Evolutionary conservation across 805 yeast genomes (phyloP).

Genomic region (Hemisphaericaspora nanyangensis): DNA sequence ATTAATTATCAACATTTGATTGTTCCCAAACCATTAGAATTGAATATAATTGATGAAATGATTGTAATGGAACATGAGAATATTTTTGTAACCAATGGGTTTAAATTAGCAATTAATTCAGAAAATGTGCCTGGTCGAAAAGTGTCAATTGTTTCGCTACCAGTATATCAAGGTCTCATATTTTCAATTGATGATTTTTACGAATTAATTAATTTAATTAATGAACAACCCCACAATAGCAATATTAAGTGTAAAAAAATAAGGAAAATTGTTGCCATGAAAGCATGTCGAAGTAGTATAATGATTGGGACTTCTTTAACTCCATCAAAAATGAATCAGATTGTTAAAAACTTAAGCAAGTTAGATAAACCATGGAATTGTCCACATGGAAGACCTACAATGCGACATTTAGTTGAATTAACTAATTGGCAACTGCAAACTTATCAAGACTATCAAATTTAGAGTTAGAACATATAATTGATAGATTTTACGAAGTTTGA

Average conservation of each 20-base stretch:
- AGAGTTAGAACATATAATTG: too few relatives aligned
- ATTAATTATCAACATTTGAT: conserved; percentile 64
- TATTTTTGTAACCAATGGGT: conserved; percentile 74
- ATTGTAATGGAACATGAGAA: conserved; percentile 57
- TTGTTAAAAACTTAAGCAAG: conserved; percentile 63
- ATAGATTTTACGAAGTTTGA: too few relatives aligned
- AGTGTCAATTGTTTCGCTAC: conserved; percentile 58
- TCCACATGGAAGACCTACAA: conserved; percentile 97
- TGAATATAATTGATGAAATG: conserved; percentile 77
- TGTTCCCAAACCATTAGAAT: conserved; percentile 51
- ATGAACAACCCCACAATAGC: conserved; percentile 11
- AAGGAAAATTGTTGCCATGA: conserved; percentile 82
- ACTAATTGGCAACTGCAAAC: conserved; percentile 12
- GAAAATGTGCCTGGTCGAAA: conserved; percentile 53
- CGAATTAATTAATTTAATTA: conserved; percentile 67
- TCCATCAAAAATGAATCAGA: conserved; percentile 54
- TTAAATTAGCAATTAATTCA: conserved; percentile 50
- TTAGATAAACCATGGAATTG: conserved; percentile 94
- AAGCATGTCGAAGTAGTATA: conserved; percentile 90
- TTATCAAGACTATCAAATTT: conserved; percentile 14
- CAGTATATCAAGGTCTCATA: conserved; percentile 64
- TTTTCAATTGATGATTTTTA: conserved; percentile 69
- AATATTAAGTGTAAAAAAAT: conserved; percentile 68
- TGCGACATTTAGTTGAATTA: conserved; percentile 79
- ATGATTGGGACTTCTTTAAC: conserved; percentile 85